Evolutionary conservation across 345 rosid genomes (phyloP).

Genomic region (Pugionium cornutum): DNA sequence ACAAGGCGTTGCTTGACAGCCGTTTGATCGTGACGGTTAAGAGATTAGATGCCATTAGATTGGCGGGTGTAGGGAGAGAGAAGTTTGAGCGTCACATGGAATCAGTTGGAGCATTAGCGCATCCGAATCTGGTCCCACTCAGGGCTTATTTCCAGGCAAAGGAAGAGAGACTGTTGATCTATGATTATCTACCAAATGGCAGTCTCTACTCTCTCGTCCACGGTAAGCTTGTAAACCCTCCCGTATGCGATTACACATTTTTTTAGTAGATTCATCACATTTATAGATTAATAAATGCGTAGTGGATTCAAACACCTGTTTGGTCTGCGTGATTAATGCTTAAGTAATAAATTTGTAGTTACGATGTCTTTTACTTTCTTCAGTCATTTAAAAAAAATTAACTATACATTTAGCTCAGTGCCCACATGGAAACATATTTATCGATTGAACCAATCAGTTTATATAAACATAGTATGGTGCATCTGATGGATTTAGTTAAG

Average conservation of each 20-base stretch:
- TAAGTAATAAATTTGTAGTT: background rate
- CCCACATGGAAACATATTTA: too few species aligned
- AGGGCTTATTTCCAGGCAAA: conserved; percentile 82
- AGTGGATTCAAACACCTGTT: background rate
- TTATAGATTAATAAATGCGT: background rate
- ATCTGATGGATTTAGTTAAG: background rate
- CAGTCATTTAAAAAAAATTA: too few species aligned
- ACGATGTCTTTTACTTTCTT: background rate
- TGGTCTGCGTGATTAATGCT: background rate
- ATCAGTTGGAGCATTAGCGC: conserved; percentile 88
- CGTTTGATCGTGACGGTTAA: conserved; percentile 76
- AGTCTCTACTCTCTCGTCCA: conserved; percentile 83
- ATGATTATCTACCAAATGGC: conserved; percentile 93
- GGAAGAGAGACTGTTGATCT: conserved; percentile 77
- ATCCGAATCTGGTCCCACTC: conserved; percentile 90
- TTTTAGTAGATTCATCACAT: background rate
- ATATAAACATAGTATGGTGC: background rate
- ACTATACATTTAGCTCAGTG: too few species aligned
- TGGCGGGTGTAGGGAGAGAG: conserved; percentile 58
- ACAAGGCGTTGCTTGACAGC: conserved; percentile 82
- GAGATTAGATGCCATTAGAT: conserved; percentile 69
- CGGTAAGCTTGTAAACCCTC: conserved; percentile 44
- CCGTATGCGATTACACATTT: background rate
- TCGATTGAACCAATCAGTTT: too few species aligned
- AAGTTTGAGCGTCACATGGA: conserved; percentile 85